phyloP scores from a whole-genome alignment of 306 rosid species.

The Vigna unguiculata region DNA sequence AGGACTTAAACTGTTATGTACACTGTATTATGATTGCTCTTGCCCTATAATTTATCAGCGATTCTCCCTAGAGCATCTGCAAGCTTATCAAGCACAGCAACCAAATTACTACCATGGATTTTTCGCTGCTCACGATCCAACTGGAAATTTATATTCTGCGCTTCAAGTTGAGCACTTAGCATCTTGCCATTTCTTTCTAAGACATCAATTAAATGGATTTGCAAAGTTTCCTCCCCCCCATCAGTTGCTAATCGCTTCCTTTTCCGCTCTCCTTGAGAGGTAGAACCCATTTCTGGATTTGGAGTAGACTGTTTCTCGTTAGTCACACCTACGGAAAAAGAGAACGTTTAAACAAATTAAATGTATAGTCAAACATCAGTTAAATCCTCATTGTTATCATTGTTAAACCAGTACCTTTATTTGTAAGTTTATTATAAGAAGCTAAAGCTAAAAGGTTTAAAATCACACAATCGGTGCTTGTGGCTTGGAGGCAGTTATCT shows the following conservation, averaged over 20 bases:
- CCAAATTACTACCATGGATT: constrained; percentile 59
- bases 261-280: constrained; percentile 68
- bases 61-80: constrained; percentile 80
- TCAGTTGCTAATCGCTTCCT: constrained; percentile 60
- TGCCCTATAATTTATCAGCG: constrained; percentile 75
- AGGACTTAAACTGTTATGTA: constrained; percentile 52
- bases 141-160: constrained; percentile 68
- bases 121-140: constrained; percentile 78
- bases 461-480: not conserved
- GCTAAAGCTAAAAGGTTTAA: not conserved
- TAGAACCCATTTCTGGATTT: constrained; percentile 65
- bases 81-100: constrained; percentile 74
- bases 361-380: constrained; percentile 10
- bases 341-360: not conserved
- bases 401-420: constrained; percentile 11
- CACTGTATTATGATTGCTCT: constrained; percentile 43
- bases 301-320: constrained; percentile 53
- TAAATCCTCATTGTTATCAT: not conserved
- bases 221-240: constrained; percentile 58
- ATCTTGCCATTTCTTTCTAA: constrained; percentile 74
- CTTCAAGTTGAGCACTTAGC: constrained; percentile 66
- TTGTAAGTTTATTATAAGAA: not conserved
- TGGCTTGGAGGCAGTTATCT: constrained; percentile 9
- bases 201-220: constrained; percentile 65
- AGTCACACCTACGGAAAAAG: constrained; percentile 49